Evolutionary conservation across 306 rosid genomes (phyloP).

Genomic region (Cicer bijugum): DNA sequence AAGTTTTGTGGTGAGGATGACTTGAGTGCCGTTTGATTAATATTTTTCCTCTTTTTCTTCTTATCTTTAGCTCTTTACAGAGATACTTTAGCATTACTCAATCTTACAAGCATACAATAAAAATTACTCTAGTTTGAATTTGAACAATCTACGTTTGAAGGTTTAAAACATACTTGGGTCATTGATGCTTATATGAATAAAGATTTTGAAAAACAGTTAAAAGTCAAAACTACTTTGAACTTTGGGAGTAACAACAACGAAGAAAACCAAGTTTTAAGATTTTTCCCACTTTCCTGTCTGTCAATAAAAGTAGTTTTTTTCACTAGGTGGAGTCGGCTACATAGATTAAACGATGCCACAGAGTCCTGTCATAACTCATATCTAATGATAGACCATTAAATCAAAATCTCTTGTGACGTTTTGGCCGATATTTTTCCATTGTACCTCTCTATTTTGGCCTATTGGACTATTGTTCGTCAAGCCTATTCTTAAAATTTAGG

Average conservation of each 20-base stretch:
- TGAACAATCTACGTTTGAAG: not conserved
- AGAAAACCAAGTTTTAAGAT: not conserved
- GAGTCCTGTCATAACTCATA: not conserved
- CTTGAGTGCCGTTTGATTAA: conserved; percentile 10
- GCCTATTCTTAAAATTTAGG: not conserved
- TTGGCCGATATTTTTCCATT: not conserved
- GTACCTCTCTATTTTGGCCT: not conserved
- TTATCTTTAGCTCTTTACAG: conserved; percentile 1
- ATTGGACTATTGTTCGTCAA: not conserved
- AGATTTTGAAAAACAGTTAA: conserved; percentile 2
- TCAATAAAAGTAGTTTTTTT: not conserved
- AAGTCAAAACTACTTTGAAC: not conserved
- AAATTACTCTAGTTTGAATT: not conserved
- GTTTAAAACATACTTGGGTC: conserved; percentile 6
- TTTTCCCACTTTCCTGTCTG: not conserved
- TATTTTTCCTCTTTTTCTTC: not conserved
- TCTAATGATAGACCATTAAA: not conserved
- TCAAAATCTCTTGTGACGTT: not conserved
- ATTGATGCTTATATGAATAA: conserved; percentile 1
- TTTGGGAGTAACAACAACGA: not conserved
- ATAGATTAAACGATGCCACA: not conserved
- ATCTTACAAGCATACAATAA: conserved; percentile 25
- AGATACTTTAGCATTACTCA: conserved; percentile 2
- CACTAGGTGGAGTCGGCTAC: not conserved
- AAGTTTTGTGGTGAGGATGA: conserved; percentile 27